Conservation (phyloP, 1,284 basidiomycete species). For the Heterobasidion parviporum region DNA sequence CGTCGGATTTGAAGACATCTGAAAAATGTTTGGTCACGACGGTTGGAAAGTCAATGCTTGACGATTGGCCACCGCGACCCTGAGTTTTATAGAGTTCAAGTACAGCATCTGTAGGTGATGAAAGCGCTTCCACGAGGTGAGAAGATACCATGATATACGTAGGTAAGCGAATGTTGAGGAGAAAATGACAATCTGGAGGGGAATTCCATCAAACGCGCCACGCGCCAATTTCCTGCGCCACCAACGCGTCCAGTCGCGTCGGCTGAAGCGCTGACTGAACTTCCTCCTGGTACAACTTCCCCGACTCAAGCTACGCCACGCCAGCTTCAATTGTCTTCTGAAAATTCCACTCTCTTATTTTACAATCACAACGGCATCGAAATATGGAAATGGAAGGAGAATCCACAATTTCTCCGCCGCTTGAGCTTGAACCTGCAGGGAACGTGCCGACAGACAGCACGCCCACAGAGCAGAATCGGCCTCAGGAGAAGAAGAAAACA, state of each 20-base stretch:
- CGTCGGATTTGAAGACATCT: constrained; percentile 30
- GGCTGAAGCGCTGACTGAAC: no score
- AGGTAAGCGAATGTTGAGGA: not conserved
- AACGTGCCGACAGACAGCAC: no score
- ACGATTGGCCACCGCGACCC: constrained; percentile 1
- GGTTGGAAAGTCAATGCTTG: constrained; percentile 30
- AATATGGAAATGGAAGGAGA: no score
- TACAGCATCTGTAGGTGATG: constrained; percentile 38
- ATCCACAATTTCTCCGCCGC: no score
- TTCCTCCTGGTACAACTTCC: no score
- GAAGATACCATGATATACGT: constrained; percentile 41
- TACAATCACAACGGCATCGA: no score
- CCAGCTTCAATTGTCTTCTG: no score
- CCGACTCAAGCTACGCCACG: no score
- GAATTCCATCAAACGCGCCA: not conserved
- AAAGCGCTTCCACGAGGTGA: constrained; percentile 38
- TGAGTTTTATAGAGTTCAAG: constrained; percentile 32
- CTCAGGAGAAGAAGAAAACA: not conserved
- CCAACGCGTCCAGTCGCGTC: constrained; percentile 5
- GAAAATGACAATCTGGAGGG: no score
- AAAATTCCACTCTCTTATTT: no score
- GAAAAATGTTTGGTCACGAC: constrained; percentile 44
- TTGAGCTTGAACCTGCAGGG: no score
- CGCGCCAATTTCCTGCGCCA: constrained; percentile 10
- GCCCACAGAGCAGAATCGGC: not conserved